These are phyloP conservation scores for Senna siamea DNA, from an alignment of 306 rosid genomes.

Conservation along the genomic window DNA sequence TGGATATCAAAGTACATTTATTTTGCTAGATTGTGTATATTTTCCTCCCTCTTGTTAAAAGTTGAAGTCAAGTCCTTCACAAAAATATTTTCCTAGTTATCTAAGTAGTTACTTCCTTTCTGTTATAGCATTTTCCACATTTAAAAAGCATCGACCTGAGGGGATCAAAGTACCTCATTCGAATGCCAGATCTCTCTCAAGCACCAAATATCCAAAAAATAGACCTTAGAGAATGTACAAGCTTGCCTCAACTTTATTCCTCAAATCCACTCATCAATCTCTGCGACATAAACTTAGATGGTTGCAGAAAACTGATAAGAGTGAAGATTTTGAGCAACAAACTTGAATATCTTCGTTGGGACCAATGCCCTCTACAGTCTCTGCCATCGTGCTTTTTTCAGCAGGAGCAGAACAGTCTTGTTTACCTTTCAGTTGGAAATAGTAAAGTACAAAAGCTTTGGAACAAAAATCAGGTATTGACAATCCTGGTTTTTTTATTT, in stretches of 20 bases:
- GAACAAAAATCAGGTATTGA: too few species aligned
- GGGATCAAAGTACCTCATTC: not conserved
- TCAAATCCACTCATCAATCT: not conserved
- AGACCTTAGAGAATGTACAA: not conserved
- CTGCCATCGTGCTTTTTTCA: not conserved
- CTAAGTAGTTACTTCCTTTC: not conserved
- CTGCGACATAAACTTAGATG: too few species aligned
- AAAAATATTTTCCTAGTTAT: too few species aligned
- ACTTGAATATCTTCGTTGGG: not conserved
- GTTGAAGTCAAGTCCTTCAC: too few species aligned
- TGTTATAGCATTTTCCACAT: not conserved
- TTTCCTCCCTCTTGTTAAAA: too few species aligned
- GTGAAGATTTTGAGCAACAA: not conserved
- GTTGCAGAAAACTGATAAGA: not conserved
- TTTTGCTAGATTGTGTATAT: too few species aligned
- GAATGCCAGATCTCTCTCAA: too few species aligned
- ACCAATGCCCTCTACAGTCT: not conserved
- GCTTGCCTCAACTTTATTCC: not conserved
- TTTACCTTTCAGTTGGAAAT: too few species aligned
- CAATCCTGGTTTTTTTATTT: too few species aligned
- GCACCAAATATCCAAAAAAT: not conserved
- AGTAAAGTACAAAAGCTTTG: too few species aligned
- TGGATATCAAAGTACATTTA: too few species aligned
- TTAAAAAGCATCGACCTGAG: not conserved
- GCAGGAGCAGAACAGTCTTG: not conserved